Evolutionary conservation across 202 grass and related monocot species (phyloP).

Genomic region (Dendrocalamus latiflorus): DNA sequence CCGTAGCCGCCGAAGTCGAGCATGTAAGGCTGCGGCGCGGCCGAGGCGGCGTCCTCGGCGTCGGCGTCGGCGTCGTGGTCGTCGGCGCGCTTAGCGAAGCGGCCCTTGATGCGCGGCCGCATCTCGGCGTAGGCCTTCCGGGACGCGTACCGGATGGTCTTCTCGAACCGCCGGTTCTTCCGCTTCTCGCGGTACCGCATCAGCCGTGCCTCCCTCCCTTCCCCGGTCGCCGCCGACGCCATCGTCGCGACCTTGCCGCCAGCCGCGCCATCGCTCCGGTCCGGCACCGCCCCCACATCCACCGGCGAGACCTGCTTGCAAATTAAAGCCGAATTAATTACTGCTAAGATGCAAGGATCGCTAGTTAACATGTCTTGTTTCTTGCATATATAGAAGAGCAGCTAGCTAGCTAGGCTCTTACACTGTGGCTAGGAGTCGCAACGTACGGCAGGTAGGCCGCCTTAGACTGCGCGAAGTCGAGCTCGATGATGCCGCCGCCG

Average conservation of each 20-base stretch:
- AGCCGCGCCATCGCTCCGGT: conserved; percentile 10
- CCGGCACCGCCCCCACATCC: conserved; percentile 36
- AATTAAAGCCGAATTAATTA: background rate
- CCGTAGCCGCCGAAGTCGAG: conserved; percentile 47
- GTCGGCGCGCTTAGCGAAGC: conserved; percentile 62
- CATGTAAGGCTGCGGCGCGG: conserved; percentile 6
- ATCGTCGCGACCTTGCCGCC: background rate
- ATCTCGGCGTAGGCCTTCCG: conserved; percentile 85
- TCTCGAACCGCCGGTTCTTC: conserved; percentile 76
- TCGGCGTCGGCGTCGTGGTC: conserved; percentile 16
- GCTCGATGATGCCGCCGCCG: conserved; percentile 38
- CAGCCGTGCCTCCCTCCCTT: conserved; percentile 61
- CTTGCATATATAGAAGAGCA: background rate
- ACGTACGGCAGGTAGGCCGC: conserved; percentile 27
- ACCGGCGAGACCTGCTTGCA: conserved; percentile 47
- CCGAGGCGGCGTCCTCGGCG: background rate
- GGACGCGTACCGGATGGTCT: conserved; percentile 80
- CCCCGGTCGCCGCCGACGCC: background rate
- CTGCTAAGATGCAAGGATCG: background rate
- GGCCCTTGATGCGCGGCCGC: conserved; percentile 65
- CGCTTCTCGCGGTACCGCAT: conserved; percentile 87
- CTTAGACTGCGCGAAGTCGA: conserved; percentile 49
- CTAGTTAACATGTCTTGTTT: background rate
- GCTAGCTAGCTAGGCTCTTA: background rate
- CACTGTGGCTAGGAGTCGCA: conserved; percentile 33